Evolutionary conservation across 768 basidiomycete genomes (phyloP), one percentile per base, ranked within the genome.

Genomic region (Mycena alexandri): DNA sequence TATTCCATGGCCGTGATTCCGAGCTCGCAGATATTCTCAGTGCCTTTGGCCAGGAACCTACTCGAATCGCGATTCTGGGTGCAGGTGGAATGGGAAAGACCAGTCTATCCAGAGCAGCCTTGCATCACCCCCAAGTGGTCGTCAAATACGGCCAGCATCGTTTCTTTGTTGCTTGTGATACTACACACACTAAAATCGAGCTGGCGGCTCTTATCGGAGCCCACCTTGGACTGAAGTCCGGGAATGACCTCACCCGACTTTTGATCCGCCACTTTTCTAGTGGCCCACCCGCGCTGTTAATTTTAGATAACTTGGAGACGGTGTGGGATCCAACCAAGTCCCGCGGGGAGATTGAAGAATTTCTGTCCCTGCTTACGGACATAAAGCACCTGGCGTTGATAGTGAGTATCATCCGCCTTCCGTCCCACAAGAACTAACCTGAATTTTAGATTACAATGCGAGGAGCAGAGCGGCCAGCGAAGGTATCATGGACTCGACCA

Each of bases 371-470:
- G 10, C 38, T 38, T 10, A 14, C 38, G 14, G 38, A 38, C 38
- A 14, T 38, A 14, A 38, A 38, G 38, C 38, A 38, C 38, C 38
- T 38, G 10, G 38, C 38, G 38, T 38, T 38, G 38, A 38, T 38
- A 2, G 38, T 38, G 10, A 38, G 38, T 38, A 10, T 38, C 14
- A 38, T 14, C 14, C 38, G 10, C 38, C 38, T 38, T 14, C 11
- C 9, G 38, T 38, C 14, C 9, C 14, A 14, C 14, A 38, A 38
- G 10, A 11, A 38, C 38, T 38, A 2, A 38, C 38, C 38, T 11
- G 38, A 7, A 25, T 25, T 24, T 24, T 50, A 50, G 48, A 24
- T 50, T n/a, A 50, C 48, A 50, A 50, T 50, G 21, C 48, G 48
- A 24, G 48, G 38, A 38, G 38, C 38, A 3, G 38, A 38, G 14